These are phyloP conservation scores for Adansonia madagascariensis DNA, from an alignment of 441 rosid genomes.

Conservation along the genomic window DNA sequence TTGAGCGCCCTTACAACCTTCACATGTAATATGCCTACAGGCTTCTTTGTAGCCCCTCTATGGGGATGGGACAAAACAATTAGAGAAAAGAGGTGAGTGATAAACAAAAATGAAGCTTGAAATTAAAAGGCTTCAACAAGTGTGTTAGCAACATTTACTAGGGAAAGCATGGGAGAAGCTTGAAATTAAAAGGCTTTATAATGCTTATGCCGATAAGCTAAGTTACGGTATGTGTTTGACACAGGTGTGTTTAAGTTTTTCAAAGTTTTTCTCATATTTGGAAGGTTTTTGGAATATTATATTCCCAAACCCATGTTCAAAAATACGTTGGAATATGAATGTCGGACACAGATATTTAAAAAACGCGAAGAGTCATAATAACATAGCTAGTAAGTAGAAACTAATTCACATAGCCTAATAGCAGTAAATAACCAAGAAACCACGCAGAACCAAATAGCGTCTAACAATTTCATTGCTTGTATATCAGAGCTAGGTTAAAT, in stretches of 20 bases:
- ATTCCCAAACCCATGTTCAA: too few relatives aligned
- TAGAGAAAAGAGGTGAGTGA: not conserved
- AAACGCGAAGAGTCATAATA: too few relatives aligned
- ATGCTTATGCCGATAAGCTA: not conserved
- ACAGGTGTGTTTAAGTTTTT: too few relatives aligned
- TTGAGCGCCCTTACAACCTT: conserved; percentile 46
- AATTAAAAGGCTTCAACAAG: not conserved
- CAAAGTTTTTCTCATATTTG: too few relatives aligned
- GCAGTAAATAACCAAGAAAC: not conserved
- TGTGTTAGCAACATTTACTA: not conserved
- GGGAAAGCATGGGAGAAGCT: too few relatives aligned
- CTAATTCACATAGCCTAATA: not conserved
- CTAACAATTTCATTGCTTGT: not conserved
- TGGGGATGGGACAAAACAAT: too few relatives aligned
- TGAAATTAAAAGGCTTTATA: not conserved
- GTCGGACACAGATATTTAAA: too few relatives aligned
- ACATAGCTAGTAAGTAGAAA: not conserved
- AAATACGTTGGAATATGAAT: too few relatives aligned
- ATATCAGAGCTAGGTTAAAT: not conserved
- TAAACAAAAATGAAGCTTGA: not conserved
- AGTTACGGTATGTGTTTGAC: too few relatives aligned
- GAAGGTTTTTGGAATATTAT: too few relatives aligned
- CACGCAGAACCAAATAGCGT: not conserved
- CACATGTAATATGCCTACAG: conserved; percentile 52
- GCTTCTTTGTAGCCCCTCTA: conserved; percentile 46